Evolutionary conservation across 108 stramenopile species (phyloP), one percentile per base, ranked within the genome.

Genomic region (Cyclotella kingstonii): DNA sequence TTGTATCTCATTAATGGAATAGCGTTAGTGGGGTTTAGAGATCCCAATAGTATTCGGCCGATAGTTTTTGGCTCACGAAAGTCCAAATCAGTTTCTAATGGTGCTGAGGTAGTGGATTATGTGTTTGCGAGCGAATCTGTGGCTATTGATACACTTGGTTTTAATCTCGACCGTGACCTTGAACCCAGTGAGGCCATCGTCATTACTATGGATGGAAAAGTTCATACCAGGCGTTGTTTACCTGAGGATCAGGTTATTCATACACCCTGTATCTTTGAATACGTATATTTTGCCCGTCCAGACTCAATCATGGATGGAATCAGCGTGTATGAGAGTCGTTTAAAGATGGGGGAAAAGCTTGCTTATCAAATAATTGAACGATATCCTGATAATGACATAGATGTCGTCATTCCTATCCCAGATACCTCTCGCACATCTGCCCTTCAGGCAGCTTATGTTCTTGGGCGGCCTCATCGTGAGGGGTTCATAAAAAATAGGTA

Each of bases 401-500:
- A 98, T 73, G 97, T 98, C 0, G 97, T 99, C 35, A 96, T 98
- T 60, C 97, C 97, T 6, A 97, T 99, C 60, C 98, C 98, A 5
- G 98, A 99, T 69, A 98, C 97, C 0, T 93, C 92, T 31, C 81
- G 97, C 30, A 93, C 97, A 33, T 85, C 84, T 28, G 98, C 96
- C 14, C 66, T 99, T 19, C 95, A 97, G 70, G 93, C 90, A 27
- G 97, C 97, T 2, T 87, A 95, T 61, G 40, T 50, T 33, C 73
- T 97, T 41, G 79, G 80, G 25, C 67, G 84, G 25, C 96, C 97
- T 5, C 98, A 94, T 77, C 87, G 97, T 14, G 98, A 99, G 66
- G 97, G 97, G 14, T 98, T 96, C 52, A 96, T 98, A 58, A 99
- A 99, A 80, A 99, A 99, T 73, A 79, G 98, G 33, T 99, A 99